A percentile compares a stretch with the other conserved stretches of the same genome.
Conservation (phyloP, 306 rosid genomes). For the Glycine tomentella region DNA sequence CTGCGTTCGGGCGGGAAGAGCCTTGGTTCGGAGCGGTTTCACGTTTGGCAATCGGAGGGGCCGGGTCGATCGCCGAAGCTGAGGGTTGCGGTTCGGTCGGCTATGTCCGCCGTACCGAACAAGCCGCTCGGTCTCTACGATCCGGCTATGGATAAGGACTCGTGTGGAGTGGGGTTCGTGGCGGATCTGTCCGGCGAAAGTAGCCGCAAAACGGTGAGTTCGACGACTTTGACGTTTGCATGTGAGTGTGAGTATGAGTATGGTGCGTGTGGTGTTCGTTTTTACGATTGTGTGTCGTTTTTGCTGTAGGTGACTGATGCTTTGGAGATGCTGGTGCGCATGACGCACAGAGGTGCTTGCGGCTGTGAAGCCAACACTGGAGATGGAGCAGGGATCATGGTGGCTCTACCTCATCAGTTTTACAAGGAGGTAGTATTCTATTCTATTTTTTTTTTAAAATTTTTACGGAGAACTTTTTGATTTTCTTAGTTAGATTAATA, state of each 20-base stretch:
- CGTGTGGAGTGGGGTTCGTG: slow-evolving; percentile 9
- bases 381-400: slow-evolving; percentile 20
- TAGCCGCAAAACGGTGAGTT: slow-evolving; percentile 2
- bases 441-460: background rate
- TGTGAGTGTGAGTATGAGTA: too few relatives aligned
- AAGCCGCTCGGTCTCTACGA: slow-evolving; percentile 11
- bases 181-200: slow-evolving; percentile 19
- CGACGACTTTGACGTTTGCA: background rate
- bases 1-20: slow-evolving; percentile 51
- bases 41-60: slow-evolving; percentile 68
- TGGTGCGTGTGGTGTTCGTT: too few relatives aligned
- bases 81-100: background rate
- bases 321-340: slow-evolving; percentile 27
- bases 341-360: slow-evolving; percentile 17
- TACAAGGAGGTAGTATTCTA: background rate
- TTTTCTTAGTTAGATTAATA: too few relatives aligned
- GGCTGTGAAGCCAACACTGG: slow-evolving; percentile 9
- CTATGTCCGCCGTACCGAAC: background rate
- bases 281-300: background rate
- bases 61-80: slow-evolving; percentile 9
- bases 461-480: too few relatives aligned
- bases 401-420: slow-evolving; percentile 9
- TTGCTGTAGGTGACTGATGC: background rate
- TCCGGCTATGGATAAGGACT: slow-evolving; percentile 6
- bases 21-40: slow-evolving; percentile 65